phyloP scores from a whole-genome alignment of 2,329 filamentous ascomycete genomes.

The Didymella pomorum region DNA sequence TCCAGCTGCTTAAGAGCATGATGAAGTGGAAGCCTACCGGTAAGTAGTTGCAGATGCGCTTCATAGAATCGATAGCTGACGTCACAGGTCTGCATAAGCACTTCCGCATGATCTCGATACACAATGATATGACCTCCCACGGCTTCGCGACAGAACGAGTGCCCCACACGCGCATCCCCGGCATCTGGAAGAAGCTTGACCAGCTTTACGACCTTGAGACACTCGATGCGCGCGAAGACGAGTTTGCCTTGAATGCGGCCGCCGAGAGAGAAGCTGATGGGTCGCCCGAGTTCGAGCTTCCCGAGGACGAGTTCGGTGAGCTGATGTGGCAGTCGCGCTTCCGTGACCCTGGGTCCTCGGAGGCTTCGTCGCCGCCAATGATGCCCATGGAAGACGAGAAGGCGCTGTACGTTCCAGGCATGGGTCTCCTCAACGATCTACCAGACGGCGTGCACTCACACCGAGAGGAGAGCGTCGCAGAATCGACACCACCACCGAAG shows the following conservation, averaged over 20 bases:
- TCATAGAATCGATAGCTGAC: constrained; percentile 1
- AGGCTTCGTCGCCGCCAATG: constrained; percentile 42
- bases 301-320: constrained; percentile 54
- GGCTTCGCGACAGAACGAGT: constrained; percentile 75
- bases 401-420: constrained; percentile 41
- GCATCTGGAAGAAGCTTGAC: constrained; percentile 88
- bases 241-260: constrained; percentile 64
- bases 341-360: constrained; percentile 35
- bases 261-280: constrained; percentile 56
- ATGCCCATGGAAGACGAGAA: constrained; percentile 46
- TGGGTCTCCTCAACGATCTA: constrained; percentile 45
- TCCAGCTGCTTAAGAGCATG: constrained; percentile 89
- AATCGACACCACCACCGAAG: constrained; percentile 42
- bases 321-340: constrained; percentile 55
- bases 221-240: constrained; percentile 82
- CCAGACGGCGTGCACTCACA: constrained; percentile 39
- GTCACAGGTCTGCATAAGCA: constrained; percentile 63
- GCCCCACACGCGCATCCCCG: constrained; percentile 84
- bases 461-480: constrained; percentile 41
- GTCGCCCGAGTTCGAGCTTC: constrained; percentile 53
- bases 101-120: constrained; percentile 61
- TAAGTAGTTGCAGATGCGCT: constrained; percentile 4
- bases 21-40: constrained; percentile 97
- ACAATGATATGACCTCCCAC: constrained; percentile 49
- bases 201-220: constrained; percentile 85